Evolutionary conservation across 148 eudicot species (phyloP).

Genomic region (Chenopodium album): DNA sequence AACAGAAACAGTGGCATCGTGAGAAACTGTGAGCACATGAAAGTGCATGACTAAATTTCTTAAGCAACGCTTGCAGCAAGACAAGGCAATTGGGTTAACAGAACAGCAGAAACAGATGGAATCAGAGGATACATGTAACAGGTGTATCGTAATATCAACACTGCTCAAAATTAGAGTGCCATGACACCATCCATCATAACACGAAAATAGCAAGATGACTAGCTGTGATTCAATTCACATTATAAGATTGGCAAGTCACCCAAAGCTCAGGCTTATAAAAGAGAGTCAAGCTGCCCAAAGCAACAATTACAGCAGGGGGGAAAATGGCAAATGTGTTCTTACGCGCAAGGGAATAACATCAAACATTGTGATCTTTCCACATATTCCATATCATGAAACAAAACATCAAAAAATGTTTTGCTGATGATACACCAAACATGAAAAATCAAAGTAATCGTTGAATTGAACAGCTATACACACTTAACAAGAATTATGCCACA

Average conservation of each 20-base stretch:
- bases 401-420: neutral
- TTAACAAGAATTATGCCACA: neutral
- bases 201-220: neutral
- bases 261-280: neutral
- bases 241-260: neutral
- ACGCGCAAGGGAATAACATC: too few relatives aligned
- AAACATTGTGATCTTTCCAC: neutral
- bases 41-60: neutral
- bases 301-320: too few relatives aligned
- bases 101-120: neutral
- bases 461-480: neutral
- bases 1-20: neutral
- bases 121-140: neutral
- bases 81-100: neutral
- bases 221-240: neutral
- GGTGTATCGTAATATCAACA: neutral
- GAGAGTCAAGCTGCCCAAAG: neutral
- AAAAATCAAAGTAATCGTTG: neutral
- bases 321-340: too few relatives aligned
- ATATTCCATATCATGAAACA: neutral
- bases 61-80: neutral
- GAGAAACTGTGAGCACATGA: neutral
- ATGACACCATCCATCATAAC: neutral
- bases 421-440: neutral
- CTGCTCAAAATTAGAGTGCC: neutral